Evolutionary conservation across 768 basidiomycete genomes (phyloP).

Genomic region (Pleurotus pulmonarius): DNA sequence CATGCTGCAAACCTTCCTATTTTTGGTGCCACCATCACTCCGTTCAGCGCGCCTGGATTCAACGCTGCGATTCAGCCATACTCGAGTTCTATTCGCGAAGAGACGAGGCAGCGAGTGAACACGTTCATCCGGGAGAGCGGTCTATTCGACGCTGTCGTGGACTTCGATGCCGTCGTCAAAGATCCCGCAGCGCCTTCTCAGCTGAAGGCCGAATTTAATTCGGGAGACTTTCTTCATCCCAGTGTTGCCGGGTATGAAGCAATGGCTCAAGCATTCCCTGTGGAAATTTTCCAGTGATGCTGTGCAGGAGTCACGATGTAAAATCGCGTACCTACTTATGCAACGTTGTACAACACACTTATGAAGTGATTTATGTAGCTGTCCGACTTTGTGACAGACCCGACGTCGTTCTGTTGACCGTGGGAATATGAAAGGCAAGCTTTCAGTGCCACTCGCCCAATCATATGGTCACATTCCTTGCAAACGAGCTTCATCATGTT

Average conservation of each 20-base stretch:
- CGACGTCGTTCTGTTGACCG: too few relatives aligned
- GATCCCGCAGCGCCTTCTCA: constrained; percentile 34
- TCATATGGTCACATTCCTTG: too few relatives aligned
- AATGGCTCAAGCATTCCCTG: constrained; percentile 37
- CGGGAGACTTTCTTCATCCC: constrained; percentile 46
- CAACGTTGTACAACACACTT: too few relatives aligned
- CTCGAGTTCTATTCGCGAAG: constrained; percentile 34
- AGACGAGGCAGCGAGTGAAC: constrained; percentile 39
- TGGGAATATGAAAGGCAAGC: too few relatives aligned
- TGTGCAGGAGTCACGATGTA: background rate
- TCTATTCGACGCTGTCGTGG: constrained; percentile 41
- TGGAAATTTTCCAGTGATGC: constrained; percentile 30
- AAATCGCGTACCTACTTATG: too few relatives aligned
- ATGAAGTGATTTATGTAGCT: too few relatives aligned
- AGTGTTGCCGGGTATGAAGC: constrained; percentile 42
- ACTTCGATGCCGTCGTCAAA: constrained; percentile 39
- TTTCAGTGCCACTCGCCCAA: too few relatives aligned
- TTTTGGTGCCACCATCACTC: constrained; percentile 50
- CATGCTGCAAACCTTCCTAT: constrained; percentile 39
- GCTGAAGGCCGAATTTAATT: constrained; percentile 33
- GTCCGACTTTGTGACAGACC: too few relatives aligned
- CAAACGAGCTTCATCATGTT: too few relatives aligned
- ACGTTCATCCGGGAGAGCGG: constrained; percentile 37
- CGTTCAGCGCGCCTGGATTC: constrained; percentile 31
- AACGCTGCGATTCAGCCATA: constrained; percentile 32